phyloP scores from a whole-genome alignment of 2,329 filamentous ascomycete genomes.

The Hypoxylon sp. region DNA sequence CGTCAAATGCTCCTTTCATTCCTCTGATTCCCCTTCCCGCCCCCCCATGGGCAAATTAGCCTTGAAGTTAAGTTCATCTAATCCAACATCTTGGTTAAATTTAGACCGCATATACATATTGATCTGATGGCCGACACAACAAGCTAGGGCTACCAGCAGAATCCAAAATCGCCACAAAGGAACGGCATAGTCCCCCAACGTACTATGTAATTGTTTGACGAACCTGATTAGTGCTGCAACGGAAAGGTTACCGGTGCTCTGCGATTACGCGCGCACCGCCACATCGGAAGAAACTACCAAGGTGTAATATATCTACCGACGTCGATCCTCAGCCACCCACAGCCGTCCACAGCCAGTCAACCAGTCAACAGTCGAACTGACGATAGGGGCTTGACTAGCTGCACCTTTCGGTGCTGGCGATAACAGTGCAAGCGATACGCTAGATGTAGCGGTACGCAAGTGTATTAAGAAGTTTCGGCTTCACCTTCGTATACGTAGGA shows the following conservation, averaged over 20 bases:
- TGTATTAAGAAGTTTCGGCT: not conserved
- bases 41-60: not conserved
- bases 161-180: slow-evolving; percentile 1
- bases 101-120: slow-evolving; percentile 1
- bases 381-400: slow-evolving; percentile 14
- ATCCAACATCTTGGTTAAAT: slow-evolving; percentile 3
- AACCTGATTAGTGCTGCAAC: not conserved
- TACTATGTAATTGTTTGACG: not conserved
- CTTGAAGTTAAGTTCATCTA: not conserved
- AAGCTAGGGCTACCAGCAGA: slow-evolving; percentile 18
- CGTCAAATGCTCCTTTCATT: slow-evolving; percentile 5
- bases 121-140: slow-evolving; percentile 15
- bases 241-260: slow-evolving; percentile 1
- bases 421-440: slow-evolving; percentile 37
- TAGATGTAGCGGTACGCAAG: slow-evolving; percentile 10
- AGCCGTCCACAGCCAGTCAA: slow-evolving; percentile 34
- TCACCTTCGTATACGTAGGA: slow-evolving; percentile 2
- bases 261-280: slow-evolving; percentile 37
- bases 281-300: slow-evolving; percentile 40
- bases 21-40: slow-evolving; percentile 2
- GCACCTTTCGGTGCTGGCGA: slow-evolving; percentile 12
- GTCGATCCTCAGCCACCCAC: slow-evolving; percentile 36
- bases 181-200: slow-evolving; percentile 18
- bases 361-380: not conserved
- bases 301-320: slow-evolving; percentile 24